Evolutionary conservation across 2,329 filamentous ascomycete species (phyloP).

Genomic region (Metarhizium humberi): DNA sequence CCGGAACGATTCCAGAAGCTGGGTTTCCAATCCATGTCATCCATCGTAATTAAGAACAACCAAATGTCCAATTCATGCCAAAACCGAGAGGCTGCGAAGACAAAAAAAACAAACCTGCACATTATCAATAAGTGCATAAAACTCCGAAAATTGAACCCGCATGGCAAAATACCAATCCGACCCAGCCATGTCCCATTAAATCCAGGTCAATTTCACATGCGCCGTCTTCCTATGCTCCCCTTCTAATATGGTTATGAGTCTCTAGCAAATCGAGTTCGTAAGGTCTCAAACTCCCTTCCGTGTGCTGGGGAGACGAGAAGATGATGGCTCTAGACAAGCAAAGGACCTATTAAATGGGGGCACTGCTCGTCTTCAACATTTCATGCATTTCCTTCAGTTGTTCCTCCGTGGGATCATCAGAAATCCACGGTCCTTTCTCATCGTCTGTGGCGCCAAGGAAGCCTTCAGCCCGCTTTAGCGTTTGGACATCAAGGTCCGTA

Average conservation of each 20-base stretch:
- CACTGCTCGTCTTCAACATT: constrained; percentile 25
- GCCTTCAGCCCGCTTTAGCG: constrained; percentile 76
- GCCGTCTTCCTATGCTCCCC: background rate
- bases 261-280: background rate
- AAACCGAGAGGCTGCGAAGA: background rate
- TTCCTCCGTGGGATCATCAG: constrained; percentile 57
- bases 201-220: background rate
- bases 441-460: constrained; percentile 72
- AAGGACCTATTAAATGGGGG: constrained; percentile 7
- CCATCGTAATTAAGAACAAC: background rate
- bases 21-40: constrained; percentile 4
- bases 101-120: background rate
- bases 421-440: constrained; percentile 79
- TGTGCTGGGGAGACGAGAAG: background rate
- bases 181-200: background rate
- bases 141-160: background rate
- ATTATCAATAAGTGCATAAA: background rate
- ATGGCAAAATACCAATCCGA: background rate
- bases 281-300: background rate
- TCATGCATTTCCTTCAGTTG: constrained; percentile 52
- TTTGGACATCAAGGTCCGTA: constrained; percentile 88
- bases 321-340: background rate
- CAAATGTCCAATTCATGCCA: background rate
- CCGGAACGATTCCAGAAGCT: background rate
- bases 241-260: background rate